Evolutionary conservation across 129 eudicot species (phyloP).

Genomic region (Glebionis coronaria): DNA sequence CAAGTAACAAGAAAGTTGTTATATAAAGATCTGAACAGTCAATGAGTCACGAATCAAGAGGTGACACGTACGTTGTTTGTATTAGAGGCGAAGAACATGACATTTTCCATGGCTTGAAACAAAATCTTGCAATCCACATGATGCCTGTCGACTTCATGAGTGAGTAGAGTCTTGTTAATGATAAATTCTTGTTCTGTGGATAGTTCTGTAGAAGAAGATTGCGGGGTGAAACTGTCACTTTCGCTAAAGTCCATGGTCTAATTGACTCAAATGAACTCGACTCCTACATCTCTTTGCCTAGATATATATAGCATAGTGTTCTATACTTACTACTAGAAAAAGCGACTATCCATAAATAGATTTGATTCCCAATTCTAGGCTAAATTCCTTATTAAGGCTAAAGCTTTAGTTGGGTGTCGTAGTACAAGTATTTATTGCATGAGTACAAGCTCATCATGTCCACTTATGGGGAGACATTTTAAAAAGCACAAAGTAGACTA

Average conservation of each 20-base stretch:
- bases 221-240: conserved; percentile 28
- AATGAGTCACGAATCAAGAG: conserved; percentile 1
- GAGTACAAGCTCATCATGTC: conserved; percentile 20
- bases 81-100: conserved; percentile 37
- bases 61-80: conserved; percentile 22
- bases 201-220: conserved; percentile 17
- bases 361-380: no score
- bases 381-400: conserved; percentile 10
- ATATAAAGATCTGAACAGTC: conserved; percentile 2
- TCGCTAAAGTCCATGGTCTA: conserved; percentile 22
- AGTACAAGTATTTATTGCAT: conserved; percentile 25
- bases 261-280: conserved; percentile 18
- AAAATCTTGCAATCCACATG: conserved; percentile 52
- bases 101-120: conserved; percentile 56
- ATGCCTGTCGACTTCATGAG: conserved; percentile 54
- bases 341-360: neutral
- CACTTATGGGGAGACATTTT: conserved; percentile 13
- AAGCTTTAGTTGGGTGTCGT: conserved; percentile 9
- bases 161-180: conserved; percentile 50
- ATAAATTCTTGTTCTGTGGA: conserved; percentile 48
- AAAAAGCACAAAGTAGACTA: conserved; percentile 20
- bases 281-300: conserved; percentile 17
- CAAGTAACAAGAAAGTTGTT: conserved; percentile 1
- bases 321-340: conserved; percentile 14
- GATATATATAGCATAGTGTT: conserved; percentile 3